Evolutionary conservation across 805 yeast genomes (phyloP).

Genomic region (Saturnispora sekii): DNA sequence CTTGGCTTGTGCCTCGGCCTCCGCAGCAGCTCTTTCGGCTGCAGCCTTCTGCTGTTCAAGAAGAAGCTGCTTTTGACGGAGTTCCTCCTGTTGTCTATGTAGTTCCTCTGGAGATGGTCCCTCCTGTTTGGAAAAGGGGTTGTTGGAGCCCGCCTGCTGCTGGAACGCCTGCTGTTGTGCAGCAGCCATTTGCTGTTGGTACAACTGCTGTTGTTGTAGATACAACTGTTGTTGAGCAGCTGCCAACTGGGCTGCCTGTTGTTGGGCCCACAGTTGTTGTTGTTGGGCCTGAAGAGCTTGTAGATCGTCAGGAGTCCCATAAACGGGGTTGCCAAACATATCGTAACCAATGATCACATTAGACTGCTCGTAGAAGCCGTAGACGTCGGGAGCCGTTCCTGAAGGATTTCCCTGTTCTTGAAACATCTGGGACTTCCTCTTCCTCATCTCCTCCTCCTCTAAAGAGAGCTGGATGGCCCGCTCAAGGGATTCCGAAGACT

Average conservation of each 20-base stretch:
- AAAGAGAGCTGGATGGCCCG: slow-evolving; percentile 61
- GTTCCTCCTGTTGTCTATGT: slow-evolving; percentile 41
- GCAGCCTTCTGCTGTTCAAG: slow-evolving; percentile 9
- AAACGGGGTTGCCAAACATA: slow-evolving; percentile 60
- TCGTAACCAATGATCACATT: slow-evolving; percentile 36
- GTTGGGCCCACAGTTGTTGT: slow-evolving; percentile 14
- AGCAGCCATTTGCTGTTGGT: slow-evolving; percentile 18
- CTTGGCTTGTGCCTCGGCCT: slow-evolving; percentile 10
- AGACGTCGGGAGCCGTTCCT: slow-evolving; percentile 19
- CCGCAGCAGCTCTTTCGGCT: slow-evolving; percentile 3
- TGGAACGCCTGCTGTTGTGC: slow-evolving; percentile 28
- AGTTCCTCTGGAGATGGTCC: slow-evolving; percentile 31
- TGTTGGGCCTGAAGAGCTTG: slow-evolving; percentile 31
- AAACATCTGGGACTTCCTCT: slow-evolving; percentile 38
- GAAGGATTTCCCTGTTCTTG: slow-evolving; percentile 37
- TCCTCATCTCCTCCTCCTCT: slow-evolving; percentile 68
- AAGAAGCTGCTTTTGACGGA: slow-evolving; percentile 9
- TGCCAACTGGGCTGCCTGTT: slow-evolving; percentile 16
- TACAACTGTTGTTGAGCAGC: slow-evolving; percentile 18
- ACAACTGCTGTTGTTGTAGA: slow-evolving; percentile 13
- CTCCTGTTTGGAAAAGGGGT: slow-evolving; percentile 26
- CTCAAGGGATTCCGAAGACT: slow-evolving; percentile 51
- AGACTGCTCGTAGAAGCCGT: slow-evolving; percentile 23
- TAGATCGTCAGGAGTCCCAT: slow-evolving; percentile 37
- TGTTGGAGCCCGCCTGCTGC: slow-evolving; percentile 31